These are phyloP conservation scores for Rhizopogon vinicolor DNA, from an alignment of 768 basidiomycete species.

Conservation along the genomic window DNA sequence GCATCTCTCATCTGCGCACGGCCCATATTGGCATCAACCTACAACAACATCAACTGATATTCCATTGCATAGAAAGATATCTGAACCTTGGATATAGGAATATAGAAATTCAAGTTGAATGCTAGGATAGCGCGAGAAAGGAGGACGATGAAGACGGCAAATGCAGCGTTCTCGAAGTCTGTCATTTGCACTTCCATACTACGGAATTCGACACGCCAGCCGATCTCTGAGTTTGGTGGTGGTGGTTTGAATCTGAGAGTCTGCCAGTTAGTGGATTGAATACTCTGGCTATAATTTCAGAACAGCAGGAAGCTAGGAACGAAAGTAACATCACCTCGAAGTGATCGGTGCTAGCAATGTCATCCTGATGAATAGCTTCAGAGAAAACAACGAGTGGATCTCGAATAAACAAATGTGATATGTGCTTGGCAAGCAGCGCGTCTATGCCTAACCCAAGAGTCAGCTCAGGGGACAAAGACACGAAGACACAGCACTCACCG, in stretches of 20 bases:
- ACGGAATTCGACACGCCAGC: constrained; percentile 98
- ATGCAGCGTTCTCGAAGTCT: constrained; percentile 98
- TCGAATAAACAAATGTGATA: constrained; percentile 95
- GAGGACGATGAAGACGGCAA: constrained; percentile 90
- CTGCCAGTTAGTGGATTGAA: constrained; percentile 99
- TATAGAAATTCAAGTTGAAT: constrained; percentile 91
- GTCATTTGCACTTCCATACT: constrained; percentile 99
- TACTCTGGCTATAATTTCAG: constrained; percentile 52
- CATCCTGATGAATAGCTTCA: constrained; percentile 92
- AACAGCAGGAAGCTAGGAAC: background rate
- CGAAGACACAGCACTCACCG: constrained; percentile 39
- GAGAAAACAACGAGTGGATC: constrained; percentile 95
- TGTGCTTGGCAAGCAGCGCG: constrained; percentile 80
- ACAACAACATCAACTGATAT: constrained; percentile 3
- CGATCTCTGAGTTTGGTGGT: constrained; percentile 86
- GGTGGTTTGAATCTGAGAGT: constrained; percentile 98
- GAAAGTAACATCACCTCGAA: constrained; percentile 64
- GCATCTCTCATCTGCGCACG: constrained; percentile 86
- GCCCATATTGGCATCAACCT: constrained; percentile 98
- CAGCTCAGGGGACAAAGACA: background rate
- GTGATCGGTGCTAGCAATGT: constrained; percentile 82
- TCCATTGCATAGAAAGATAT: background rate
- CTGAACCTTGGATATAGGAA: constrained; percentile 91
- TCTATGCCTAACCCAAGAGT: constrained; percentile 62
- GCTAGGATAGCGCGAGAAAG: constrained; percentile 90